Conservation (phyloP, 2,329 filamentous ascomycete genomes). For the Byssothecium circinans region DNA sequence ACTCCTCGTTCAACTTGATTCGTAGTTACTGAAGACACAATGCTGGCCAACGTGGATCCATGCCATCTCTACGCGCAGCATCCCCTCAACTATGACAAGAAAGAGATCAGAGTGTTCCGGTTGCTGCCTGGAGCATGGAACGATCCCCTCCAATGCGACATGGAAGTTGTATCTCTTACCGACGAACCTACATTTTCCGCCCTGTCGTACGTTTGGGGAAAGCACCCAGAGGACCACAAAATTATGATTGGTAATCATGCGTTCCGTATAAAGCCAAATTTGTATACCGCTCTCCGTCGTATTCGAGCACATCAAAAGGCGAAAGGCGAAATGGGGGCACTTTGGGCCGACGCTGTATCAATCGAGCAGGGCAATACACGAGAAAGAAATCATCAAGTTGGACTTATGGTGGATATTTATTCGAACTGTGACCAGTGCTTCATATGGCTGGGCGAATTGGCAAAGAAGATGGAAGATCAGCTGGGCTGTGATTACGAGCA, state of each 20-base stretch:
- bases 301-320: not conserved
- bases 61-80: not conserved
- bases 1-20: too few species aligned
- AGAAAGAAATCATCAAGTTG: conserved; percentile 3
- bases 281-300: not conserved
- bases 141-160: not conserved
- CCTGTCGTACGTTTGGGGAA: conserved; percentile 3
- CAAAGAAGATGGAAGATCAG: not conserved
- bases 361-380: conserved; percentile 3
- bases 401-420: conserved; percentile 2
- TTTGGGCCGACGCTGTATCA: conserved; percentile 4
- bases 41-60: not conserved
- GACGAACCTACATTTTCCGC: not conserved
- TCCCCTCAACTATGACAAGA: not conserved
- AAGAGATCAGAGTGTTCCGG: not conserved
- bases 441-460: conserved; percentile 1
- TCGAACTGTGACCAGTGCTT: conserved; percentile 1
- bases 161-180: not conserved
- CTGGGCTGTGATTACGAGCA: not conserved
- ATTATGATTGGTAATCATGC: not conserved
- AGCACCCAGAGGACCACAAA: not conserved
- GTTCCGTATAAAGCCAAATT: not conserved
- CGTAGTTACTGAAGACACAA: too few species aligned
- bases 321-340: not conserved
- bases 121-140: not conserved